Conservation (phyloP, 1,139 yeast species). For the Taphrina deformans region DNA sequence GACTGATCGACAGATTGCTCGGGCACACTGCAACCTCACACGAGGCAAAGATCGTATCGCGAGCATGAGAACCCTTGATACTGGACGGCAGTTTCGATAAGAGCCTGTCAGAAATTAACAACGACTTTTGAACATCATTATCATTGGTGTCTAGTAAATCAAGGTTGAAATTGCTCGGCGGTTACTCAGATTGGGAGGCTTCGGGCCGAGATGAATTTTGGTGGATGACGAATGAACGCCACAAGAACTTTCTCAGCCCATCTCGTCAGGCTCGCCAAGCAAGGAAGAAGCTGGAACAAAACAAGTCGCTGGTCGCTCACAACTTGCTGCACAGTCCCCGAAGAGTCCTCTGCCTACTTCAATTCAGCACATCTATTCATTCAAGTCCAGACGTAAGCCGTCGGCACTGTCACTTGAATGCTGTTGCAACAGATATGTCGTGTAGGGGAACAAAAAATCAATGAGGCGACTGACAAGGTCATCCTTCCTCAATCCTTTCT, state of each 20-base stretch:
- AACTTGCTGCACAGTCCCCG: neutral
- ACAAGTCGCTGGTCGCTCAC: neutral
- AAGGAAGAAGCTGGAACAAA: neutral
- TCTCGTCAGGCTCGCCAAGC: neutral
- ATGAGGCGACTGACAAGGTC: constrained; percentile 31
- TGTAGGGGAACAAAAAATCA: neutral
- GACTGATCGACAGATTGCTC: neutral
- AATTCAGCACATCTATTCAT: no score
- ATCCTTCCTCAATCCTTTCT: constrained; percentile 28
- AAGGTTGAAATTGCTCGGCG: neutral
- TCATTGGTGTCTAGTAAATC: no score
- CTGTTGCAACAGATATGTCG: neutral
- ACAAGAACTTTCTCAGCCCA: constrained; percentile 5
- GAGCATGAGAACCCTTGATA: neutral
- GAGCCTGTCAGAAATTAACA: no score
- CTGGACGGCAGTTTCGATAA: no score
- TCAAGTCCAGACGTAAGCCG: no score
- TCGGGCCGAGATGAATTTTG: neutral
- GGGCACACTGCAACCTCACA: neutral
- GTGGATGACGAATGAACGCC: constrained; percentile 7
- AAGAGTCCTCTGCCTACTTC: no score
- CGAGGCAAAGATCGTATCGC: neutral
- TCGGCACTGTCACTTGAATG: neutral
- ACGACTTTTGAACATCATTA: no score
- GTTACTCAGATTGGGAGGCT: neutral